Conservation (phyloP, 2,329 filamentous ascomycete genomes). For the Penicillium griseofulvum region DNA sequence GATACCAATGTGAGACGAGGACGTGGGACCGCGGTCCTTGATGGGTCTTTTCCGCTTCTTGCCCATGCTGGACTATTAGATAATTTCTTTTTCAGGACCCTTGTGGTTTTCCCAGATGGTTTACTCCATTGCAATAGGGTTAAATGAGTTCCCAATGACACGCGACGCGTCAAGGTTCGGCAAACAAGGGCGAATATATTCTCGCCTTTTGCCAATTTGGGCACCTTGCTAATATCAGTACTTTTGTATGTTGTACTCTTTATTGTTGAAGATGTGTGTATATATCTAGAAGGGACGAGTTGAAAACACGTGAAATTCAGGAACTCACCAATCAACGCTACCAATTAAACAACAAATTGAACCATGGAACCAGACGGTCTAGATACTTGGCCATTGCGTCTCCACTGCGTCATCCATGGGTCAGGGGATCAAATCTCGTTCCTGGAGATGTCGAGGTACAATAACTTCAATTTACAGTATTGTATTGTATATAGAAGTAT, state of each 20-base stretch:
- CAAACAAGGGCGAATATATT: not conserved
- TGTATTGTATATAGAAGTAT: not conserved
- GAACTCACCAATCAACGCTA: constrained; percentile 1
- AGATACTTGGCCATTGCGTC: constrained; percentile 22
- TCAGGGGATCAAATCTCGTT: not conserved
- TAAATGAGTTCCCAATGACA: not conserved
- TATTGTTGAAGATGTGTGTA: not conserved
- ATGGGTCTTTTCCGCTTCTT: constrained; percentile 45
- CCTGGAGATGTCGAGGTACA: not conserved
- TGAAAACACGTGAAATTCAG: not conserved
- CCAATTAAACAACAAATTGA: constrained; percentile 5
- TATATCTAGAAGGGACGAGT: not conserved
- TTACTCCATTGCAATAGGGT: not conserved
- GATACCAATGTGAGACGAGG: constrained; percentile 26
- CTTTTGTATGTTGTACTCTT: not conserved
- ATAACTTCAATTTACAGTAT: not conserved
- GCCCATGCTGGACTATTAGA: constrained; percentile 30
- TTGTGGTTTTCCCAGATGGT: not conserved
- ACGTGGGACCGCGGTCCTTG: constrained; percentile 20
- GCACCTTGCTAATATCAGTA: not conserved
- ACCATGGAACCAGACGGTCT: constrained; percentile 23
- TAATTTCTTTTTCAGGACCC: not conserved
- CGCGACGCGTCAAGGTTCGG: constrained; percentile 7
- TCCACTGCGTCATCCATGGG: constrained; percentile 21
- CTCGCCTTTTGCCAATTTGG: not conserved